Evolutionary conservation across 257 asterid genomes (phyloP).

Genomic region (Ilex asprella): DNA sequence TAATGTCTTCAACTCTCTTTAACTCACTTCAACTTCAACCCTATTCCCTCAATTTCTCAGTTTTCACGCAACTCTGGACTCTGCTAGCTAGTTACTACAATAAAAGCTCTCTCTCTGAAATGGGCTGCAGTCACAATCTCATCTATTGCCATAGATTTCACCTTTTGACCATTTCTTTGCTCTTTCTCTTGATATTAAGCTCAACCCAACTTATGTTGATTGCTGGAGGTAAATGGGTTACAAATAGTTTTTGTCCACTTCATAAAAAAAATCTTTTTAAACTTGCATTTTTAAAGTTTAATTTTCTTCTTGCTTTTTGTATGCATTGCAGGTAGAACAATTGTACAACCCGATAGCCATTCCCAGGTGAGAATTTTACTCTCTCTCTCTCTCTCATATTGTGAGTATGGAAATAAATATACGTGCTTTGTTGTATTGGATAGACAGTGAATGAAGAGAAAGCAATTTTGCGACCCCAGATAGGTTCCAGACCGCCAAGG

Average conservation of each 20-base stretch:
- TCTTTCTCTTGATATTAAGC: conserved; percentile 30
- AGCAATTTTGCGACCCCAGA: conserved; percentile 28
- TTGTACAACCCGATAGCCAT: conserved; percentile 15
- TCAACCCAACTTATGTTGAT: conserved; percentile 28
- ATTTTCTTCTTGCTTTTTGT: conserved; percentile 2
- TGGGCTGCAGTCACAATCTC: conserved; percentile 29
- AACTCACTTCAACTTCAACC: not conserved
- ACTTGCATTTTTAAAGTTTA: not conserved
- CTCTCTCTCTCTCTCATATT: not conserved
- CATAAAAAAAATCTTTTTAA: too few species aligned
- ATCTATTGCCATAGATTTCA: conserved; percentile 14
- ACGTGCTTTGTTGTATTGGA: not conserved
- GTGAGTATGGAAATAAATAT: not conserved
- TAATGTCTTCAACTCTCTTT: conserved; percentile 1
- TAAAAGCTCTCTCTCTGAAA: conserved; percentile 6
- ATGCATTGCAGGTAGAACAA: conserved; percentile 42
- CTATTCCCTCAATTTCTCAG: conserved; percentile 1
- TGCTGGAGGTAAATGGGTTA: conserved; percentile 37
- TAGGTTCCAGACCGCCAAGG: conserved; percentile 84
- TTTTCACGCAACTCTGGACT: not conserved
- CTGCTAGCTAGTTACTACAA: not conserved
- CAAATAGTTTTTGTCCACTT: too few species aligned
- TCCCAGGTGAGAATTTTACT: conserved; percentile 27
- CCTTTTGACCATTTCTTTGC: conserved; percentile 20
- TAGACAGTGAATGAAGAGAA: conserved; percentile 18